phyloP scores from a whole-genome alignment of 208 protist genomes.

The Trypanosoma melophagium region DNA sequence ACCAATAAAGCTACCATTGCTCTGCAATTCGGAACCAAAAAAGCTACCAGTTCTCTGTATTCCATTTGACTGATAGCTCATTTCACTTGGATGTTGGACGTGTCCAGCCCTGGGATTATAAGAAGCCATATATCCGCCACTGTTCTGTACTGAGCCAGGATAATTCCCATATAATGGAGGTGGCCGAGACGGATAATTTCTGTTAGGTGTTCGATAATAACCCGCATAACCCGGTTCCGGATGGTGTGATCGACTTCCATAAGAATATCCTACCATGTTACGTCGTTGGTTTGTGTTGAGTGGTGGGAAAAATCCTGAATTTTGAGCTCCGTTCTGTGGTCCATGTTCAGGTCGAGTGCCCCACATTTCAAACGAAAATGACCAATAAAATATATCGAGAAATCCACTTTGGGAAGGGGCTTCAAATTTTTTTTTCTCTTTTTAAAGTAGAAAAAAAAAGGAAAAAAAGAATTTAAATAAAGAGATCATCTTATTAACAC shows the following conservation, averaged over 20 bases:
- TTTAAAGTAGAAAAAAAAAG: not conserved
- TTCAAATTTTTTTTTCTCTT: not conserved
- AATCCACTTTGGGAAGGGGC: not conserved
- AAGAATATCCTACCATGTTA: not conserved
- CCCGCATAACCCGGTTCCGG: not conserved
- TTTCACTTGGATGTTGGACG: too few species aligned
- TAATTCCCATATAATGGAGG: too few species aligned
- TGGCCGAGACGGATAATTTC: too few species aligned
- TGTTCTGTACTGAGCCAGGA: too few species aligned
- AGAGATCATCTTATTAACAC: not conserved
- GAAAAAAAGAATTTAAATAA: not conserved
- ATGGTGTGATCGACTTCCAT: not conserved
- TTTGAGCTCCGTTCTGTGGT: not conserved
- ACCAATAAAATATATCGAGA: not conserved
- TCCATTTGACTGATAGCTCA: not conserved
- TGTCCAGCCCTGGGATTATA: too few species aligned
- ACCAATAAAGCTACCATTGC: conserved; percentile 2
- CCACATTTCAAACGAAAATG: not conserved
- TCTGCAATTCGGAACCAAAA: not conserved
- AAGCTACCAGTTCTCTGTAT: not conserved
- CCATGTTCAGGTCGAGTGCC: not conserved
- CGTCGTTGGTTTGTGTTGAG: not conserved
- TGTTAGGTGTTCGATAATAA: too few species aligned
- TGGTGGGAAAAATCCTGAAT: not conserved
- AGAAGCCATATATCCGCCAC: not conserved